Conservation (phyloP, 495 filamentous ascomycete species). For the Daldinia grandis region DNA sequence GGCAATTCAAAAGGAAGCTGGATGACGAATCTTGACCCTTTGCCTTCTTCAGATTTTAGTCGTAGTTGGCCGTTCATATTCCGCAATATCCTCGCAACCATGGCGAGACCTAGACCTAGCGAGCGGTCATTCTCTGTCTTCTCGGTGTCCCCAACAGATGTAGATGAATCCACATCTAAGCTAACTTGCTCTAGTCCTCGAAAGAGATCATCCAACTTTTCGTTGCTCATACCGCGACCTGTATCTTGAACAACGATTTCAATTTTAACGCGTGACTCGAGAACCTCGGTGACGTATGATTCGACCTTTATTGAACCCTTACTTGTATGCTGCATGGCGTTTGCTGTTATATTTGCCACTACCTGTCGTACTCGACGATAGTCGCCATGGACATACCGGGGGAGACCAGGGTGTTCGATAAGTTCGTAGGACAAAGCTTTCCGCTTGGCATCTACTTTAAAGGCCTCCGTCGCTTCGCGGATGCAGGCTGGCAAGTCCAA, state of each 20-base stretch:
- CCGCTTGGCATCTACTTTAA: constrained; percentile 75
- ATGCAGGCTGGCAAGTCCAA: constrained; percentile 79
- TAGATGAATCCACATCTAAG: constrained; percentile 59
- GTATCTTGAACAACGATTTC: constrained; percentile 83
- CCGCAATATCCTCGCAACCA: constrained; percentile 84
- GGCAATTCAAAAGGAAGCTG: constrained; percentile 74
- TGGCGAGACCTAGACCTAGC: constrained; percentile 83
- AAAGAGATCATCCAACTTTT: constrained; percentile 80
- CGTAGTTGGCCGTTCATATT: constrained; percentile 92
- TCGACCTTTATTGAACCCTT: constrained; percentile 78
- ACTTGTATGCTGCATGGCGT: constrained; percentile 83
- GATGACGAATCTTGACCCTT: constrained; percentile 83
- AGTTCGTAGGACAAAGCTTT: constrained; percentile 77
- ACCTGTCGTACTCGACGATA: constrained; percentile 80
- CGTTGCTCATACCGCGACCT: constrained; percentile 77
- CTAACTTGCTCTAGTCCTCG: constrained; percentile 88
- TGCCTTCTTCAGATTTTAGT: constrained; percentile 85
- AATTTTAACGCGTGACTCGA: constrained; percentile 62
- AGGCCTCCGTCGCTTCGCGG: constrained; percentile 78
- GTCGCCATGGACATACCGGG: constrained; percentile 78
- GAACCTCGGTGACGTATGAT: constrained; percentile 60
- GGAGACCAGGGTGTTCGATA: constrained; percentile 72
- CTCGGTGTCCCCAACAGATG: constrained; percentile 42
- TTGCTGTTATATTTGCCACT: constrained; percentile 82
- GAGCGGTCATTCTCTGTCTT: constrained; percentile 51